Evolutionary conservation across 228 moss, liverwort and hornwort genomes (phyloP).

Genomic region (Sphagnum magellanicum): DNA sequence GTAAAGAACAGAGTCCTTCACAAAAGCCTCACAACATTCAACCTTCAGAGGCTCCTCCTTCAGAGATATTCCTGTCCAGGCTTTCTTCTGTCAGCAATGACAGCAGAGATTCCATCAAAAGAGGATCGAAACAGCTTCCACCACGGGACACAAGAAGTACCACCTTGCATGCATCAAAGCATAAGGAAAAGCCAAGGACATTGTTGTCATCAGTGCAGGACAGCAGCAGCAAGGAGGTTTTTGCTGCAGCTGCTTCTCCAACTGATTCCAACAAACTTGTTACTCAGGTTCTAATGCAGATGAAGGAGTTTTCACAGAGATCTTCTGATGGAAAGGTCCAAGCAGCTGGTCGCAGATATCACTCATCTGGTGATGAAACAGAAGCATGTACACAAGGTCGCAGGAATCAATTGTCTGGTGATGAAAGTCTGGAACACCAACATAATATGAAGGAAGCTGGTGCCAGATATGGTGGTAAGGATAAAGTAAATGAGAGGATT

Average conservation of each 20-base stretch:
- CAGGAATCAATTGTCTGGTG: conserved; percentile 14
- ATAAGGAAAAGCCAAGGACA: conserved; percentile 13
- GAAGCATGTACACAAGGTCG: conserved; percentile 14
- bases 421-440: not conserved
- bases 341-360: not conserved
- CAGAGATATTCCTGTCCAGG: too few relatives aligned
- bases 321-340: conserved; percentile 8
- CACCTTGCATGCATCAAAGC: conserved; percentile 22
- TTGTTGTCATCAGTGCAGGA: not conserved
- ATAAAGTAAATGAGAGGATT: too few relatives aligned
- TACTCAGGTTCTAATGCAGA: conserved; percentile 14
- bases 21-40: too few relatives aligned
- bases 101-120: conserved; percentile 14
- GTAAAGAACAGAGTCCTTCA: too few relatives aligned
- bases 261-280: conserved; percentile 3
- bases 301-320: conserved; percentile 5
- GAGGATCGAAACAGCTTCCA: conserved; percentile 21
- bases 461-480: too few relatives aligned
- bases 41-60: too few relatives aligned
- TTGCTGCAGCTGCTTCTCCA: too few relatives aligned
- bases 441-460: too few relatives aligned
- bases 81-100: conserved; percentile 1
- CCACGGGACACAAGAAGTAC: conserved; percentile 22
- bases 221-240: conserved; percentile 23
- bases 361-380: not conserved